Conservation (phyloP, 1,284 basidiomycete genomes). For the Sporisorium reilianum region DNA sequence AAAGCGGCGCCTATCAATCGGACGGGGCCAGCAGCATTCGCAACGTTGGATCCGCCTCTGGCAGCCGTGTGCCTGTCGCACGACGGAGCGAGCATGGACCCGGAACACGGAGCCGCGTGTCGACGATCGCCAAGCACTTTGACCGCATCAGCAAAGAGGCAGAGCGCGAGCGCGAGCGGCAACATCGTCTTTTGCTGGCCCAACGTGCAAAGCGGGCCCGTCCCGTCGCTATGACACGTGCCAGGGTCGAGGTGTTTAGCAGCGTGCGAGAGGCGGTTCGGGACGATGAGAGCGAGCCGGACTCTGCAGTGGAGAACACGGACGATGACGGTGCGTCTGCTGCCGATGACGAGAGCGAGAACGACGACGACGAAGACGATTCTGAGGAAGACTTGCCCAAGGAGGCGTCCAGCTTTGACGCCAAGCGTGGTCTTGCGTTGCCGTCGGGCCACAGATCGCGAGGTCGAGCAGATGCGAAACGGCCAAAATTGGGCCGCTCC, state of each 20-base stretch:
- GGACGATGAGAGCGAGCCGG: slow-evolving; percentile 75
- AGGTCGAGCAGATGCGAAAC: slow-evolving; percentile 8
- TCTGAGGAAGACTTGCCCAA: slow-evolving; percentile 40
- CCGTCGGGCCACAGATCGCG: slow-evolving; percentile 10
- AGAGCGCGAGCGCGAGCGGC: slow-evolving; percentile 71
- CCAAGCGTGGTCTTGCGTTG: slow-evolving; percentile 13
- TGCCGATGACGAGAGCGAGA: slow-evolving; percentile 54
- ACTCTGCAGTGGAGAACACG: slow-evolving; percentile 33
- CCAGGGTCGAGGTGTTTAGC: slow-evolving; percentile 89
- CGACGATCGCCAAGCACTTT: slow-evolving; percentile 73
- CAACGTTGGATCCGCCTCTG: slow-evolving; percentile 9
- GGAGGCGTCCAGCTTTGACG: slow-evolving; percentile 20
- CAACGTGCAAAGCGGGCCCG: slow-evolving; percentile 76
- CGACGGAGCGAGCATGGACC: slow-evolving; percentile 44
- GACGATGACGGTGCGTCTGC: slow-evolving; percentile 52
- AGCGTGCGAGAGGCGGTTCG: slow-evolving; percentile 91
- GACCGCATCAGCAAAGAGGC: slow-evolving; percentile 73
- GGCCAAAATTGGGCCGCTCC: slow-evolving; percentile 5
- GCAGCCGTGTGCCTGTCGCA: slow-evolving; percentile 45
- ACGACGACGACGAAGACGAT: slow-evolving; percentile 49
- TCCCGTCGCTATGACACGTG: slow-evolving; percentile 88
- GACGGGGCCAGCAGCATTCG: slow-evolving; percentile 34
- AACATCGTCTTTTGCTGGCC: slow-evolving; percentile 69
- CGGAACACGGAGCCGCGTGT: slow-evolving; percentile 68
- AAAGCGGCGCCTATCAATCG: slow-evolving; percentile 37